These are phyloP conservation scores for Pseudozyma sp. DNA, from an alignment of 1,284 basidiomycete species.

Conservation along the genomic window DNA sequence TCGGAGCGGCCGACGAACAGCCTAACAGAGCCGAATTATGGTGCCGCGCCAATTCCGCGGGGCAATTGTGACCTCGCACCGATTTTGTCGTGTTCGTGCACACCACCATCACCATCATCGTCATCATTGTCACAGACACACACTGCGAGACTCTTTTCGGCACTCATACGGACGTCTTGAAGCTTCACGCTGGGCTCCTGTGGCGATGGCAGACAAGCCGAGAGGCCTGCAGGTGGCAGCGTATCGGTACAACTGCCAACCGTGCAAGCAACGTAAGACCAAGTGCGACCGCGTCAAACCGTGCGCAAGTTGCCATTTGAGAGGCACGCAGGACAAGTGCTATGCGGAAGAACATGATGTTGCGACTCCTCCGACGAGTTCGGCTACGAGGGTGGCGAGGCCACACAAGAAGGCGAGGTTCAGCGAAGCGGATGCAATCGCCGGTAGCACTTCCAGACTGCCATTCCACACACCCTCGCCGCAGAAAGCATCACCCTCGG, in stretches of 20 bases:
- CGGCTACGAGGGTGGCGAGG: background rate
- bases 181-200: background rate
- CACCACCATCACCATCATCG: slow-evolving; percentile 4
- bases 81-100: background rate
- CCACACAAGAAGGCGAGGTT: slow-evolving; percentile 9
- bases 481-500: background rate
- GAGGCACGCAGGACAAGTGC: slow-evolving; percentile 32
- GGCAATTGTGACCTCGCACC: background rate
- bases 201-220: slow-evolving; percentile 18
- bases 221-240: slow-evolving; percentile 29
- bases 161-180: too few species aligned
- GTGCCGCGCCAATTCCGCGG: slow-evolving; percentile 28
- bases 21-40: too few species aligned
- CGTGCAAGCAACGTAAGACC: slow-evolving; percentile 50
- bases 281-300: slow-evolving; percentile 50
- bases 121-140: background rate
- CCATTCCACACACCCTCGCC: background rate
- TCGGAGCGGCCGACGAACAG: too few species aligned
- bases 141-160: too few species aligned
- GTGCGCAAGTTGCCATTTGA: slow-evolving; percentile 35
- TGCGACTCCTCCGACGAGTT: background rate
- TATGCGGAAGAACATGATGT: slow-evolving; percentile 15
- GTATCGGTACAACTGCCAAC: slow-evolving; percentile 44
- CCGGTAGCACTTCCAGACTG: background rate
- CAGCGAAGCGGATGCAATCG: background rate